Base-by-base conservation (phyloP, 257 asterid species). In the Datura wrightii region DNA sequence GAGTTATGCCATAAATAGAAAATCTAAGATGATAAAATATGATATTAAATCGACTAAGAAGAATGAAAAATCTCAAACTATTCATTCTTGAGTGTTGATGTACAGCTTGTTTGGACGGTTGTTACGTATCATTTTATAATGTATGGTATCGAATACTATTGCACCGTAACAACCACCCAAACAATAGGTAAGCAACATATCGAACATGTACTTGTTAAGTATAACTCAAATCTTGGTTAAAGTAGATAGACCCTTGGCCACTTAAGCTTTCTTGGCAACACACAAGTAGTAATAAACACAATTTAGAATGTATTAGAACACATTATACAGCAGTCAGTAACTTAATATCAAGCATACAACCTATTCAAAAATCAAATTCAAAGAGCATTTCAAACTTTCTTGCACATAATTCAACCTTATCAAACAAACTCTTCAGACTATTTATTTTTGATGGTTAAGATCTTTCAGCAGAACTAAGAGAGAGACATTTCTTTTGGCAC, bases 61-160 rank as follows among this genome's bases (percentile, higher is more conserved):
- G 14, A 66, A 66, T 36, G 24, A 13, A 66, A 66, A 36, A 36
- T 36, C 48, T 66, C 42, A 66, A 66, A 66, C 74, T 36, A 66
- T 66, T 66, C 74, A 66, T 66, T 66, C 74, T 66, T 3, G 72
- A 66, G 8, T 13, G 48, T 66, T 36, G 74, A 59, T 59, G n/a
- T 59, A 59, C 66, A 59, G 5, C 66, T n/a, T 8, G 36, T 3
- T n/a, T 58, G 1, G 34, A 58, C 18, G 63, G 63, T 58, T 18
- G 63, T 58, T 58, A 18, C 11, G 16, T 58, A 58, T 56, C 10
- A 0, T 56, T 56, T 56, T 10, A 18, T 56, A 56, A 56, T 58
- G 19, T 58, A n/a, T 7, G 5, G 5, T 58, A 58, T 58, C 13
- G 1, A 7, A n/a, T 18, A 6, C 5, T 58, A 58, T 58, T 58